These are phyloP conservation scores for Boletus sp. DNA, from an alignment of 1,284 basidiomycete species.

Conservation along the genomic window DNA sequence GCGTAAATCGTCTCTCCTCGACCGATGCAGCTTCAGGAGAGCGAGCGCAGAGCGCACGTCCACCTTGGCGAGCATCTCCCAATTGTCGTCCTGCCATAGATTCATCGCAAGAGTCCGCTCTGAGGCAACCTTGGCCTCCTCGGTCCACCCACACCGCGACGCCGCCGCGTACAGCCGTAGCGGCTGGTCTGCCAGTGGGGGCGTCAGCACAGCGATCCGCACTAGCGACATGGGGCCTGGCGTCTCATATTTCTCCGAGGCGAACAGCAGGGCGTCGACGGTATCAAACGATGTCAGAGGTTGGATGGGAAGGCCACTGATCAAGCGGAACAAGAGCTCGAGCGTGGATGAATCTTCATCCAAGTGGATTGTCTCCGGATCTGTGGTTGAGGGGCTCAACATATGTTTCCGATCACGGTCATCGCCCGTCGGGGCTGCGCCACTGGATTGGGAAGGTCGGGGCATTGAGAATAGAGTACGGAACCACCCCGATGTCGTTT, in stretches of 20 bases:
- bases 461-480: conserved; percentile 62
- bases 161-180: conserved; percentile 60
- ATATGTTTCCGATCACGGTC: conserved; percentile 42
- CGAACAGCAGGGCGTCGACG: conserved; percentile 58
- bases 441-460: conserved; percentile 31
- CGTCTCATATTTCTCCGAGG: conserved; percentile 72
- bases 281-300: conserved; percentile 53
- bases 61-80: conserved; percentile 49
- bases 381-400: conserved; percentile 24
- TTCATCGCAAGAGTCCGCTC: conserved; percentile 52
- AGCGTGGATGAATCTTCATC: conserved; percentile 59
- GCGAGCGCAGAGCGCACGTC: conserved; percentile 54
- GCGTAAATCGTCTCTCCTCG: conserved; percentile 51
- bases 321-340: conserved; percentile 60
- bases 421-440: background rate
- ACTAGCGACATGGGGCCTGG: conserved; percentile 61
- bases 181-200: conserved; percentile 52
- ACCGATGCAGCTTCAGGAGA: conserved; percentile 55
- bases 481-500: conserved; percentile 62
- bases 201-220: conserved; percentile 55
- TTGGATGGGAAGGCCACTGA: conserved; percentile 57
- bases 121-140: conserved; percentile 56
- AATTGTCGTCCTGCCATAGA: conserved; percentile 50
- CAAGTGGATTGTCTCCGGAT: conserved; percentile 50
- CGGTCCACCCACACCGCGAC: conserved; percentile 59